phyloP scores from a whole-genome alignment of 129 eudicot species.

The Flaveria brownii region DNA sequence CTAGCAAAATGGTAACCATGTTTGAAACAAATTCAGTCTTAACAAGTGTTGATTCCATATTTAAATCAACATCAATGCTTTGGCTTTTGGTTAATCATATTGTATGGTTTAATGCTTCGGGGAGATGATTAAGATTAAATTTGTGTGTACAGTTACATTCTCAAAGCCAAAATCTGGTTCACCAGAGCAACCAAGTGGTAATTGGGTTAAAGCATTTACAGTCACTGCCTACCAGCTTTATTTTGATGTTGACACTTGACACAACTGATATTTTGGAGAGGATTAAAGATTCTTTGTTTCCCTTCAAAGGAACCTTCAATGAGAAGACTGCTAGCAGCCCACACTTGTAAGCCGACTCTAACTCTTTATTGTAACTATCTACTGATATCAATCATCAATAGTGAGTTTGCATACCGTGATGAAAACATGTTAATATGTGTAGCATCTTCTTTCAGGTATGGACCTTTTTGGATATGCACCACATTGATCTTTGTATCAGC shows the following conservation, averaged over 20 bases:
- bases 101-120: neutral
- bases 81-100: neutral
- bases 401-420: neutral
- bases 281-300: conserved; percentile 27
- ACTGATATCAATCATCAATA: too few species aligned
- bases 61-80: too few species aligned
- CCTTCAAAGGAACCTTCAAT: conserved; percentile 26
- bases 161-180: neutral
- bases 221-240: conserved; percentile 31
- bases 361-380: neutral
- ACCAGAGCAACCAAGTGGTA: conserved; percentile 14
- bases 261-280: conserved; percentile 27
- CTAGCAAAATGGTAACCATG: too few species aligned
- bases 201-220: conserved; percentile 28
- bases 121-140: too few species aligned
- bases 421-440: neutral
- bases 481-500: conserved; percentile 77
- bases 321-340: conserved; percentile 28
- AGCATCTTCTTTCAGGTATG: conserved; percentile 48
- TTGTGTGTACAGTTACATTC: too few species aligned
- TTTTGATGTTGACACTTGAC: conserved; percentile 37
- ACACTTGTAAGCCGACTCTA: conserved; percentile 12
- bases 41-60: neutral
- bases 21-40: neutral
- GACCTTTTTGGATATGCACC: conserved; percentile 82